Evolutionary conservation across 108 stramenopile species (phyloP).

Genomic region (Skeletonema menzelii): DNA sequence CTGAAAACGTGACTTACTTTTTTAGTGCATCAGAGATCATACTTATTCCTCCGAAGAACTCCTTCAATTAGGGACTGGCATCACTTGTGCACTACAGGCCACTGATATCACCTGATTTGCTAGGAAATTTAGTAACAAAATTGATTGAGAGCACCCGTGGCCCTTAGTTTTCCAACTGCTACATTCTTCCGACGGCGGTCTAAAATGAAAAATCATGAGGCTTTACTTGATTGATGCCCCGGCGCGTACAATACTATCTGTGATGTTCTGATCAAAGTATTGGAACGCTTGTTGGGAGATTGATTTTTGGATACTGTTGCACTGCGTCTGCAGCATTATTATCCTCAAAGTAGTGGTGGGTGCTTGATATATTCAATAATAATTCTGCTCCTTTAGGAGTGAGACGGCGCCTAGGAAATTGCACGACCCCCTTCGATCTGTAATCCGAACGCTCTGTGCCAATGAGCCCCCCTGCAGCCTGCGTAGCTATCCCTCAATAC

Average conservation of each 20-base stretch:
- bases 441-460: background rate
- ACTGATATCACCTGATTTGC: no score
- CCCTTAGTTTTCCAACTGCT: background rate
- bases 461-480: background rate
- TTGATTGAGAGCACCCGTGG: background rate
- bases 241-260: no score
- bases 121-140: background rate
- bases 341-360: background rate
- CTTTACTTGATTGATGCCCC: no score
- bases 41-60: no score
- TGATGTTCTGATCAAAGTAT: no score
- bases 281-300: background rate
- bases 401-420: background rate
- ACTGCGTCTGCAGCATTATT: background rate
- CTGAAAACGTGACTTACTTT: background rate
- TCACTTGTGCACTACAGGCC: no score
- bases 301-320: background rate
- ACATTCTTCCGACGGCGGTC: background rate
- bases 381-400: background rate
- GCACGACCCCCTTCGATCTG: background rate
- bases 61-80: background rate
- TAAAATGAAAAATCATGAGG: background rate
- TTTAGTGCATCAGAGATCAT: background rate
- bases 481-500: constrained; percentile 1
- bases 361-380: background rate